Conservation (phyloP, 257 asterid species). For the Leptodermis oblonga region DNA sequence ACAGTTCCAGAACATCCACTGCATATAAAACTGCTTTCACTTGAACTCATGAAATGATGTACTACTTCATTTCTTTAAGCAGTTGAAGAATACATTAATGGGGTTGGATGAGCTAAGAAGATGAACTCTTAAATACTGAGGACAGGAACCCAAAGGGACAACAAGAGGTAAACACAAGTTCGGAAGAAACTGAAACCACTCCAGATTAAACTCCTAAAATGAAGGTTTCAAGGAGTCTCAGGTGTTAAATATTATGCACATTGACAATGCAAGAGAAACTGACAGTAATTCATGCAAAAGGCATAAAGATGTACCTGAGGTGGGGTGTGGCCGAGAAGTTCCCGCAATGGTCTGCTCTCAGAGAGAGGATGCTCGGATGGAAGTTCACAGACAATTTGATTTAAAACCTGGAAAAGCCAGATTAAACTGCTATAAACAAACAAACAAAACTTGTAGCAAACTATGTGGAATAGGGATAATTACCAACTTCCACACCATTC, state of each 20-base stretch:
- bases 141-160: not conserved
- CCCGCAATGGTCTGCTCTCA: constrained; percentile 81
- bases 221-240: not conserved
- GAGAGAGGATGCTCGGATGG: constrained; percentile 98
- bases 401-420: constrained; percentile 57
- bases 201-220: not conserved
- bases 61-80: not conserved
- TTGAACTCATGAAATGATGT: not conserved
- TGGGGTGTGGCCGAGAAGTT: constrained; percentile 98
- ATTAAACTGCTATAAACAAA: not conserved
- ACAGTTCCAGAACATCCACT: not conserved
- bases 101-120: not conserved
- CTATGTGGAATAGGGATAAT: not conserved
- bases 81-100: not conserved
- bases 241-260: not conserved
- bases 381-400: constrained; percentile 89
- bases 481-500: not conserved
- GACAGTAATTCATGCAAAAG: not conserved
- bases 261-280: not conserved
- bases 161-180: not conserved
- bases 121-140: too few species aligned
- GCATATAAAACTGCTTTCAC: not conserved
- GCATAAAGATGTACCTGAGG: constrained; percentile 60
- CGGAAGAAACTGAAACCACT: not conserved
- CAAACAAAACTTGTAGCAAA: not conserved